Base-by-base conservation (phyloP, 768 basidiomycete genomes). In the Pleurotus pulmonarius region DNA sequence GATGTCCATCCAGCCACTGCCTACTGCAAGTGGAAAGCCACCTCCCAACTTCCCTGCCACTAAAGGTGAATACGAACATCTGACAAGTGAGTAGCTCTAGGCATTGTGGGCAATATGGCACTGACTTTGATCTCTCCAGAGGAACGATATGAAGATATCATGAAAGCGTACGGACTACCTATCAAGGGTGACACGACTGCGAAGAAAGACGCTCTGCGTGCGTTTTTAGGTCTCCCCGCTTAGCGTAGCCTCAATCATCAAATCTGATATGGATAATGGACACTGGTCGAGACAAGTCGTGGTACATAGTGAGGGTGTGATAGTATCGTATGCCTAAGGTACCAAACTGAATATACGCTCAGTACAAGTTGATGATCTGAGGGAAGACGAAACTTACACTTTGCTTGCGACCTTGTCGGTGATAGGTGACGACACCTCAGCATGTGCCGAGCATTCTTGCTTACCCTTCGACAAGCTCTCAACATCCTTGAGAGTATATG, bases 41-140 rank as follows among this genome's bases (percentile, higher is more conserved):
- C 56, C 56, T 48, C 46, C 37, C 5, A 57, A 57, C 20, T 57
- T 57, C 46, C 56, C 56, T 16, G 56, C 56, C 1, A 57, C 56
- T 18, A 57, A 29, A 40, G 56, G 56, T 22, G 56, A 57, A 29
- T 57, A 49, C 9, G 56, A 57, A 34, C 56, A 57, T 25, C 15
- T 57, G 24, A 57, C 56, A 4, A 57, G 56, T 51, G 34, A 46
- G 56, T 16, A 20, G 11, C 5, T 0, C 16, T 20, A n/a, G 20
- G 20, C 15, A n/a, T 52, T 5, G 9, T 25, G 4, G 24, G 16
- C 18, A 12, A 20, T 18, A n/a, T n/a, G n/a, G n/a, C n/a, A n/a
- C n/a, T n/a, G n/a, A n/a, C n/a, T n/a, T n/a, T n/a, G n/a, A n/a
- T n/a, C n/a, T n/a, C n/a, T n/a, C 15, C 16, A 57, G 56, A 51